Percentiles rank a stretch among this genome's conserved stretches.
Conservation (phyloP, 2,329 filamentous ascomycete genomes). For the Cladosporium sp. region DNA sequence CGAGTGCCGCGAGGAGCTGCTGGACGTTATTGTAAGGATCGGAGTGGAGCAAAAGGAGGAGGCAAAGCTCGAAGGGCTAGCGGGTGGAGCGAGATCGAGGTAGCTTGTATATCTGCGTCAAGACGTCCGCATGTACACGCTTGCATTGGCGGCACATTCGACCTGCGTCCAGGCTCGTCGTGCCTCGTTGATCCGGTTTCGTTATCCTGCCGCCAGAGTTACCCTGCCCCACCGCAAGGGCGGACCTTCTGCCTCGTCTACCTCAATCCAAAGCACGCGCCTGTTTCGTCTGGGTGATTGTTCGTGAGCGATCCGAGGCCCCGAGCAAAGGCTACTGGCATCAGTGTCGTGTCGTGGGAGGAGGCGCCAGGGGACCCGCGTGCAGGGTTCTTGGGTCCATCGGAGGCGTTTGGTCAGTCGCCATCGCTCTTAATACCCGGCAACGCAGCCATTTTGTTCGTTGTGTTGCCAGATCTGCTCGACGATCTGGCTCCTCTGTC, state of each 20-base stretch:
- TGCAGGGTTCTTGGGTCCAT: slow-evolving; percentile 13
- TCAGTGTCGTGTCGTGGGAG: slow-evolving; percentile 12
- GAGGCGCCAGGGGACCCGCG: slow-evolving; percentile 13
- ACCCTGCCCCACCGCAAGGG: slow-evolving; percentile 13
- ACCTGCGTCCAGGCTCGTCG: slow-evolving; percentile 8
- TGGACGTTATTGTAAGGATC: slow-evolving; percentile 3
- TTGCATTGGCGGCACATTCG: slow-evolving; percentile 11
- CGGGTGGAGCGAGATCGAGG: slow-evolving; percentile 9
- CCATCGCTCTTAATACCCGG: slow-evolving; percentile 15
- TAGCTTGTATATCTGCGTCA: slow-evolving; percentile 15
- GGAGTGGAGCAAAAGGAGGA: slow-evolving; percentile 6
- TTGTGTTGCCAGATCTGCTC: slow-evolving; percentile 14
- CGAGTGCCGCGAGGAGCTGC: slow-evolving; percentile 6
- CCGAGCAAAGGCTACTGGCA: slow-evolving; percentile 12
- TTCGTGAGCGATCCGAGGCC: slow-evolving; percentile 10
- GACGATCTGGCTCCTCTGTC: slow-evolving; percentile 8
- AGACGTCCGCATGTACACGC: slow-evolving; percentile 7
- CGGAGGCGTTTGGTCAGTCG: slow-evolving; percentile 13
- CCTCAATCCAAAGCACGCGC: slow-evolving; percentile 10
- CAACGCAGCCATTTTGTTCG: slow-evolving; percentile 4
- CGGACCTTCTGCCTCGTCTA: slow-evolving; percentile 7
- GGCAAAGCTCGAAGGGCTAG: neutral
- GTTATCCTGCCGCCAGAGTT: slow-evolving; percentile 12
- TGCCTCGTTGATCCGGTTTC: slow-evolving; percentile 10
- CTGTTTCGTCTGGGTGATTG: slow-evolving; percentile 8